These are phyloP conservation scores for Nicotiana rustica DNA, from an alignment of 305 asterid species.

Conservation along the genomic window DNA sequence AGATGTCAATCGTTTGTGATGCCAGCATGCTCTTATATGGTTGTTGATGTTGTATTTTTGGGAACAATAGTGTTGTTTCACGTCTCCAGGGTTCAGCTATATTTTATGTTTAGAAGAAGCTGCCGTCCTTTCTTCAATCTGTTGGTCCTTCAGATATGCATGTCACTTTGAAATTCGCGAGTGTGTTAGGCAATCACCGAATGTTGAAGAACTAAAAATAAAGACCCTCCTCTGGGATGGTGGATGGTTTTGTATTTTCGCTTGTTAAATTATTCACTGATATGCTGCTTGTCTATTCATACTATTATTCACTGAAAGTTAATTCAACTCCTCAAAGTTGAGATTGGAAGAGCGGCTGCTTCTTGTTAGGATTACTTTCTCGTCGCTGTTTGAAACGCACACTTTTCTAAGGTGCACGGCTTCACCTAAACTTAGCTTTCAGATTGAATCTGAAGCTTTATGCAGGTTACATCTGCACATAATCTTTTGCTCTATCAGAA, in stretches of 20 bases:
- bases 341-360: neutral
- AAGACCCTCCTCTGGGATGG: neutral
- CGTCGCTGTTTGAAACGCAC: neutral
- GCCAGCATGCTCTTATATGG: neutral
- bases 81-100: neutral
- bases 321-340: neutral
- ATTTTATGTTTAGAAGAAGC: neutral
- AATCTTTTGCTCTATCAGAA: neutral
- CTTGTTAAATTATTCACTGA: neutral
- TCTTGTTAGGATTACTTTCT: neutral
- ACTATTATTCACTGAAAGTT: neutral
- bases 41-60: neutral
- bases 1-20: neutral
- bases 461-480: neutral
- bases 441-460: neutral
- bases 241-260: neutral
- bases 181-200: neutral
- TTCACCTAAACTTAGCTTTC: neutral
- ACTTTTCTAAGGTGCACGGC: neutral
- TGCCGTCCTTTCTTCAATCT: neutral
- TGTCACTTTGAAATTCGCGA: neutral
- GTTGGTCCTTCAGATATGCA: neutral
- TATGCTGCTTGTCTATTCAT: neutral
- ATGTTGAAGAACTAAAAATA: neutral
- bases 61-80: slow-evolving; percentile 9